phyloP scores from a whole-genome alignment of 495 filamentous ascomycete genomes.

The Penicillium soppii region DNA sequence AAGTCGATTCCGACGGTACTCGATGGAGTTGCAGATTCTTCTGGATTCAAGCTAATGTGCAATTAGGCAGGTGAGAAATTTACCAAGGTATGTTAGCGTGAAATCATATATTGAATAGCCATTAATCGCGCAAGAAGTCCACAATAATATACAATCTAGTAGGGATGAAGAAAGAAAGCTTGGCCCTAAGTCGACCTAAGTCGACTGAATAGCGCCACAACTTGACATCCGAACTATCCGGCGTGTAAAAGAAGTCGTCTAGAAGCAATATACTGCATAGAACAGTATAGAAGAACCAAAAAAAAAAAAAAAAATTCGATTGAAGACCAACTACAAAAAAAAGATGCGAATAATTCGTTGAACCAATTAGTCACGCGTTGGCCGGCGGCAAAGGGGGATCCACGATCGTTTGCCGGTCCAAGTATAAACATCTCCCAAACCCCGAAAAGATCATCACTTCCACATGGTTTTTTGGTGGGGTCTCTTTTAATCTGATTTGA shows the following conservation, averaged over 20 bases:
- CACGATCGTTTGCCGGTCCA: neutral
- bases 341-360: neutral
- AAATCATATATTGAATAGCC: neutral
- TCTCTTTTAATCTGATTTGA: slow-evolving; percentile 6
- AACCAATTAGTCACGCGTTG: neutral
- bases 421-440: neutral
- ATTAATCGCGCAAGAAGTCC: neutral
- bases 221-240: too few species aligned
- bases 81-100: neutral
- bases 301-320: neutral
- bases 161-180: neutral
- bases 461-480: slow-evolving; percentile 24
- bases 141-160: too few species aligned
- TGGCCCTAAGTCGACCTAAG: neutral
- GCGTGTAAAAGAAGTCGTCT: neutral
- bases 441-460: slow-evolving; percentile 7
- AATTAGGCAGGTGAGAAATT: neutral
- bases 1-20: neutral
- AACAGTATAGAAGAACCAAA: neutral
- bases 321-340: neutral
- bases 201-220: neutral
- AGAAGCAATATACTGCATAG: neutral
- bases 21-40: slow-evolving; percentile 1
- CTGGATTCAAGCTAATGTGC: neutral
- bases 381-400: neutral